Evolutionary conservation across 192 early-diverging fungal species (phyloP).

Genomic region (Umbelopsis vinacea): DNA sequence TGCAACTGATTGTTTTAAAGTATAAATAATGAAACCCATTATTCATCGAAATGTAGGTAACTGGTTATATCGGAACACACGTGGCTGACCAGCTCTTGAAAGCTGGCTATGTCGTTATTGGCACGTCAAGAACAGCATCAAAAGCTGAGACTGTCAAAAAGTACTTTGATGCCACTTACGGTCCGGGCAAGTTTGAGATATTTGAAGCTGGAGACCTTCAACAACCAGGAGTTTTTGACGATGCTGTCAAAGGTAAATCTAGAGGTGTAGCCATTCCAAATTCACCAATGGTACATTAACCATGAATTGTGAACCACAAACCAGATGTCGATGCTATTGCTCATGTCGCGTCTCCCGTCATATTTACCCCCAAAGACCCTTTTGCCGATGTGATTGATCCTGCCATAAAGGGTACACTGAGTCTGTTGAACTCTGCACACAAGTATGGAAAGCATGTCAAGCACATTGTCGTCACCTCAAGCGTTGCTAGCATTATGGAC

Average conservation of each 20-base stretch:
- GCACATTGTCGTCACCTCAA: slow-evolving; percentile 53
- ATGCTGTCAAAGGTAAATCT: slow-evolving; percentile 44
- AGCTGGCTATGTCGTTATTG: slow-evolving; percentile 45
- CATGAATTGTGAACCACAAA: too few relatives aligned
- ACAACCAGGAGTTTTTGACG: slow-evolving; percentile 42
- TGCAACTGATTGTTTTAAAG: too few relatives aligned
- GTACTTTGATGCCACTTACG: slow-evolving; percentile 1
- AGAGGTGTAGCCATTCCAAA: background rate
- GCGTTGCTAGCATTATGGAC: slow-evolving; percentile 33
- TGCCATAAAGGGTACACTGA: slow-evolving; percentile 51
- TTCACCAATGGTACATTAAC: background rate
- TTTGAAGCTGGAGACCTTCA: slow-evolving; percentile 43
- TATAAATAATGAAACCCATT: too few relatives aligned
- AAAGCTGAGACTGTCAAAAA: slow-evolving; percentile 32
- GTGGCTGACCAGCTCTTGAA: slow-evolving; percentile 48
- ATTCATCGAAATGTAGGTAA: slow-evolving; percentile 6
- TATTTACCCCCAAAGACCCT: slow-evolving; percentile 2
- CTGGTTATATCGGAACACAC: slow-evolving; percentile 49
- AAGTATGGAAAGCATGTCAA: slow-evolving; percentile 31
- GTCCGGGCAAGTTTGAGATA: slow-evolving; percentile 26
- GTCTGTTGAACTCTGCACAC: slow-evolving; percentile 41
- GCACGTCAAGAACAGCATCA: slow-evolving; percentile 39
- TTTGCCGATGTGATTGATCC: slow-evolving; percentile 46
- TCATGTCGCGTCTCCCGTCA: slow-evolving; percentile 51
- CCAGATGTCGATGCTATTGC: slow-evolving; percentile 40